Percentiles rank a stretch among this genome's conserved stretches.
Evolutionary conservation across 75 land plant genomes (phyloP).

Genomic region (Cupressus sempervirens): DNA sequence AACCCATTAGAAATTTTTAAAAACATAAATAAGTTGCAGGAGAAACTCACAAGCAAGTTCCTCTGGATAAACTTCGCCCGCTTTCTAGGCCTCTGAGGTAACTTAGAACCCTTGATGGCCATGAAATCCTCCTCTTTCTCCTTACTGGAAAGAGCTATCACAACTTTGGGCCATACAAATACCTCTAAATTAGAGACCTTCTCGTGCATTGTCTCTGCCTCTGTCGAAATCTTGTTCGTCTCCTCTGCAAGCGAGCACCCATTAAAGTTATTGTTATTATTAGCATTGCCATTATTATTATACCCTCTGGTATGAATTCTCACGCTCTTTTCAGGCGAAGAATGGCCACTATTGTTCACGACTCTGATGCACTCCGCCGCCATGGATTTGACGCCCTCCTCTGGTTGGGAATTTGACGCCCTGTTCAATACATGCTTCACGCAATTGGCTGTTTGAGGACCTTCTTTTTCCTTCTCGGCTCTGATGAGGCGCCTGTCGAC

Average conservation of each 20-base stretch:
- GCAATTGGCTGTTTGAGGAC: background rate
- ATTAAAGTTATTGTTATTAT: background rate
- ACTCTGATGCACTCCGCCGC: background rate
- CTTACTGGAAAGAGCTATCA: conserved; percentile 60
- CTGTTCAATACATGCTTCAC: background rate
- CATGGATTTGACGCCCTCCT: background rate
- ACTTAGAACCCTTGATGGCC: conserved; percentile 84
- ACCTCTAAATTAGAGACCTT: background rate
- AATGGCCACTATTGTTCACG: background rate
- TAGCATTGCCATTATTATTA: background rate
- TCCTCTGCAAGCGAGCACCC: conserved; percentile 6
- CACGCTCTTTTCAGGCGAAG: background rate
- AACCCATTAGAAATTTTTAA: background rate
- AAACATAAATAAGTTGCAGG: background rate
- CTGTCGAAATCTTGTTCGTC: background rate
- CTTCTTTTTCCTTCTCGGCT: background rate
- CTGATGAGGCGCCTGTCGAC: conserved; percentile 7
- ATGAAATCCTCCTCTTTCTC: conserved; percentile 95
- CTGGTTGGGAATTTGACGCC: background rate
- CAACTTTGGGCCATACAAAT: conserved; percentile 58
- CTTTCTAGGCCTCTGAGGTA: conserved; percentile 85
- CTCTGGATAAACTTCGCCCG: conserved; percentile 72
- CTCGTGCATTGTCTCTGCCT: conserved; percentile 6
- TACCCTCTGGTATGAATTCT: conserved; percentile 2
- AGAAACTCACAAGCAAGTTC: conserved; percentile 58